Conservation (phyloP, 2,329 filamentous ascomycete species). For the Phaeosphaeria sp. region DNA sequence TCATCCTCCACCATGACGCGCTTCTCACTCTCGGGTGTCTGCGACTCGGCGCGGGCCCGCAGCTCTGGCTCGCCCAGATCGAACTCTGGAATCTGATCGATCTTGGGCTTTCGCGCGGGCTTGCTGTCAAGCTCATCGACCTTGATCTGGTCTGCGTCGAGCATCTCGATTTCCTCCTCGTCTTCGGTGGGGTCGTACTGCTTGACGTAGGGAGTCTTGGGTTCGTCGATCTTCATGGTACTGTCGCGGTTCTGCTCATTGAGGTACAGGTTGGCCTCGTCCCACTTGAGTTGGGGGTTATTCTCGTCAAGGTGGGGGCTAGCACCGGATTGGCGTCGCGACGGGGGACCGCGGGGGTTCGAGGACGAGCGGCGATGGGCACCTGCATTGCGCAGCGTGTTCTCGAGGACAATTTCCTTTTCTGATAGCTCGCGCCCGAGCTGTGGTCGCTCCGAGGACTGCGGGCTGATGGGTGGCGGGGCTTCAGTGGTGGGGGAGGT, state of each 20-base stretch:
- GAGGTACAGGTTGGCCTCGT: constrained; percentile 96
- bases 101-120: constrained; percentile 56
- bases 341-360: constrained; percentile 68
- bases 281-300: constrained; percentile 89
- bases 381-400: constrained; percentile 93
- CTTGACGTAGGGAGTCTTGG: constrained; percentile 94
- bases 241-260: constrained; percentile 94
- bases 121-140: constrained; percentile 70
- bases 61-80: constrained; percentile 89
- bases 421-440: constrained; percentile 65
- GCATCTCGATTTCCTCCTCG: constrained; percentile 70
- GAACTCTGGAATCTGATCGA: constrained; percentile 86
- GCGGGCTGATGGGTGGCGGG: constrained; percentile 41
- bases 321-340: constrained; percentile 72
- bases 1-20: constrained; percentile 78
- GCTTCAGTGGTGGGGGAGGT: constrained; percentile 54
- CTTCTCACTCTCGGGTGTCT: constrained; percentile 64
- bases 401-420: constrained; percentile 90
- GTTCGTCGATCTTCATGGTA: constrained; percentile 99
- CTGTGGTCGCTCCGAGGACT: constrained; percentile 47
- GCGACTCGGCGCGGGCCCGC: constrained; percentile 46
- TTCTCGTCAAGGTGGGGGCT: constrained; percentile 62
- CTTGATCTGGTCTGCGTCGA: constrained; percentile 74
- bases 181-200: constrained; percentile 92
- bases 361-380: constrained; percentile 85